phyloP scores from a whole-genome alignment of 2,329 filamentous ascomycete species.

The Arthrobotrys sinensis region DNA sequence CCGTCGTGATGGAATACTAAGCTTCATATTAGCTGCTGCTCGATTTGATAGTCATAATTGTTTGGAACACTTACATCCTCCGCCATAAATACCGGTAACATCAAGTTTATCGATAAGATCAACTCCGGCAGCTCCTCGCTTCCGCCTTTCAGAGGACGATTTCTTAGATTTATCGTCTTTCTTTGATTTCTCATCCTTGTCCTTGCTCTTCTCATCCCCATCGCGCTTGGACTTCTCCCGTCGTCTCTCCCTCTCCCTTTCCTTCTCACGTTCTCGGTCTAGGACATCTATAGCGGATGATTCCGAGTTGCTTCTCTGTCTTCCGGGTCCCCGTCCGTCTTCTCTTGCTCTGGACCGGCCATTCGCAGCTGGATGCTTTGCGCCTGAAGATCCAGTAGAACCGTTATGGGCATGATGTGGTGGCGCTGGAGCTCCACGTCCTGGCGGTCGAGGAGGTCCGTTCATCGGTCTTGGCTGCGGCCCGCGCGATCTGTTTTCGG shows the following conservation, averaged over 20 bases:
- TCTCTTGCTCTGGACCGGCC: slow-evolving; percentile 34
- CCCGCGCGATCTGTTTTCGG: slow-evolving; percentile 56
- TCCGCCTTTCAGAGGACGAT: slow-evolving; percentile 67
- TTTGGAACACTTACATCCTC: slow-evolving; percentile 78
- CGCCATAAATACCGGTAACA: slow-evolving; percentile 94
- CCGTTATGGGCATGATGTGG: slow-evolving; percentile 39
- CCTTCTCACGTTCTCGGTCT: slow-evolving; percentile 73
- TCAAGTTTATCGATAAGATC: slow-evolving; percentile 98
- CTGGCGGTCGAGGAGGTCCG: slow-evolving; percentile 43
- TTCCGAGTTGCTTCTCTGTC: slow-evolving; percentile 78
- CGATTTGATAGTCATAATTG: not conserved
- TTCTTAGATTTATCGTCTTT: slow-evolving; percentile 62
- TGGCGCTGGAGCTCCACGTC: slow-evolving; percentile 47
- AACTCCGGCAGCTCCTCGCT: slow-evolving; percentile 69
- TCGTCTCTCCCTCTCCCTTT: slow-evolving; percentile 72
- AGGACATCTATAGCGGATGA: slow-evolving; percentile 77
- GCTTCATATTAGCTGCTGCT: not conserved
- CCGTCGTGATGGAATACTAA: slow-evolving; percentile 98
- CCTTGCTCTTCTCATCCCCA: slow-evolving; percentile 64
- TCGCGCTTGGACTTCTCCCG: slow-evolving; percentile 67
- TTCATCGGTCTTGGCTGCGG: slow-evolving; percentile 46
- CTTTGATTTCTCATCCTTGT: slow-evolving; percentile 63
- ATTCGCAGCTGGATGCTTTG: slow-evolving; percentile 5
- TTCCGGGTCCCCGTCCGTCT: slow-evolving; percentile 23
- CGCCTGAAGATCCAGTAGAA: slow-evolving; percentile 17